Evolutionary conservation across 306 rosid genomes (phyloP), one percentile per base, ranked within the genome.

Genomic region (Pterocarpus macrocarpus): DNA sequence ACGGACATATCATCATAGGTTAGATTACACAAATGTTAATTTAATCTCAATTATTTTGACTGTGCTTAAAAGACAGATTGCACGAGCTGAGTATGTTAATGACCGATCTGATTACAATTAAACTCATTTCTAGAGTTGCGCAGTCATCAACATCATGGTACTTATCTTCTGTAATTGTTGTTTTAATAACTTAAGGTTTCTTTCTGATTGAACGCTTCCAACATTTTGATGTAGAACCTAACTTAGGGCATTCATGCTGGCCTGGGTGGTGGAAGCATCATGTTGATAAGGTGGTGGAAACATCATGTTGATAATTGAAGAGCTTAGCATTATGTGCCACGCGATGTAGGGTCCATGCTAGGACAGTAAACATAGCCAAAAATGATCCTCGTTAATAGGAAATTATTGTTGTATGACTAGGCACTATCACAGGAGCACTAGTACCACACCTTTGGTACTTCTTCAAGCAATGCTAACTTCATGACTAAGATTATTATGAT

Each of bases 261-360:
- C 86, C 70, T 78, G 2, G 55, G 66, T 28, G 75, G 79, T 71
- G 84, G 86, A 80, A 86, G 71, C 97, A 90, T 41, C 65, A 80
- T 78, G 69, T 76, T 81, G 81, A 89, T 84, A 75, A 84, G 55
- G 66, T 28, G 75, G 79, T 71, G 84, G 86, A 80, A 86, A 75
- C 97, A 90, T 41, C 64, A 78, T 78, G 68, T 79, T 81, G 81
- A 89, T 85, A 73, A 85, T 82, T 82, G 76, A 80, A 64, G 17
- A 56, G 55, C 73, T 58, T 63, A 84, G 85, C 84, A 84, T 80
- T 82, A 63, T 81, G 82, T 84, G 84, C 84, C 91, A 90, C 70
- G 87, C 86, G 4, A 76, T 69, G 94, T 89, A 80, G 94, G 94
- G 92, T 63, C 88, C 77, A 74, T 58, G 52, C 53, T 39, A 56